Evolutionary conservation across 2,329 filamentous ascomycete genomes (phyloP).

Genomic region (Pseudogymnoascus sp.): DNA sequence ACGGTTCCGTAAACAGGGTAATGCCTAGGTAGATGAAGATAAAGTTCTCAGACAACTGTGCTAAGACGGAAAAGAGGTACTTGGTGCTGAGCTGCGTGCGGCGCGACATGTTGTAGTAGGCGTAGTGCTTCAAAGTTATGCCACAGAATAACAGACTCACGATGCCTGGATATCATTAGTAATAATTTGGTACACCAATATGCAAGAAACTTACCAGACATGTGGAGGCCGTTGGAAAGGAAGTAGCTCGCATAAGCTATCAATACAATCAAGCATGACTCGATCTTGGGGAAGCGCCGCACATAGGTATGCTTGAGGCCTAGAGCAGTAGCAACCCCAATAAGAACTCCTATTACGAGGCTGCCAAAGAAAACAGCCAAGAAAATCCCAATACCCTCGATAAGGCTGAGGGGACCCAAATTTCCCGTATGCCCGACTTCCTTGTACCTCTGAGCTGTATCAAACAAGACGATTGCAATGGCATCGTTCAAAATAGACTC

Average conservation of each 20-base stretch:
- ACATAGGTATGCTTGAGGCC: conserved; percentile 92
- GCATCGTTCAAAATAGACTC: conserved; percentile 98
- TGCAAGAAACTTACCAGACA: conserved; percentile 67
- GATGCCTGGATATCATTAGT: conserved; percentile 40
- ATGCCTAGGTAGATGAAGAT: conserved; percentile 98
- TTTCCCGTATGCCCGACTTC: conserved; percentile 60
- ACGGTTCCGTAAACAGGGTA: conserved; percentile 84
- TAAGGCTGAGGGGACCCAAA: conserved; percentile 70
- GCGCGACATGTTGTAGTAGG: conserved; percentile 99
- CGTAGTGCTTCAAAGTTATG: conserved; percentile 97
- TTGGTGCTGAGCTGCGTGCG: conserved; percentile 96
- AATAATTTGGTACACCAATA: neutral
- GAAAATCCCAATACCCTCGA: conserved; percentile 91
- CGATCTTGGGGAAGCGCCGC: conserved; percentile 86
- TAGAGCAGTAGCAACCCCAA: conserved; percentile 81
- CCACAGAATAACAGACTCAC: conserved; percentile 95
- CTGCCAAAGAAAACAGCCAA: conserved; percentile 94
- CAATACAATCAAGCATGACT: conserved; percentile 87
- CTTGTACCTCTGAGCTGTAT: conserved; percentile 90
- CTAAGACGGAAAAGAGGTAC: conserved; percentile 90
- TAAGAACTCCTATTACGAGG: conserved; percentile 75
- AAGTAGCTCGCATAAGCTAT: conserved; percentile 97
- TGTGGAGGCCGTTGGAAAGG: conserved; percentile 89
- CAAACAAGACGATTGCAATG: conserved; percentile 96
- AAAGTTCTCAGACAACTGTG: conserved; percentile 95